phyloP scores from a whole-genome alignment of 2,329 filamentous ascomycete species.

The Paraphoma sp. region DNA sequence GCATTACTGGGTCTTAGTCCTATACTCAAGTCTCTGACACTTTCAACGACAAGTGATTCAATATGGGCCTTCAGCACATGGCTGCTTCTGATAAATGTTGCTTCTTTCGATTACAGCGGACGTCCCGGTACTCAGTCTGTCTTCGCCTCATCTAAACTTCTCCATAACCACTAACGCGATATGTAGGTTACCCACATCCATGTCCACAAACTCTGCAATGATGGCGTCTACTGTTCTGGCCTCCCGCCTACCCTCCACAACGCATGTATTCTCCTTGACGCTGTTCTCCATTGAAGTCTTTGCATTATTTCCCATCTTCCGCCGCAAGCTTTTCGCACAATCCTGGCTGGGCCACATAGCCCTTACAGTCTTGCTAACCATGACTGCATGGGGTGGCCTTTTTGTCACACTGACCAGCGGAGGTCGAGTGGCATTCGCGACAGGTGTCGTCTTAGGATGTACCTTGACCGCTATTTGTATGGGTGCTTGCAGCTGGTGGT shows the following conservation, averaged over 20 bases:
- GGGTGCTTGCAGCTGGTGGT: constrained; percentile 96
- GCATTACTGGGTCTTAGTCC: constrained; percentile 90
- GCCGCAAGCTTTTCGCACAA: constrained; percentile 82
- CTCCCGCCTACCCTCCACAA: constrained; percentile 84
- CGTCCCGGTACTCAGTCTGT: constrained; percentile 61
- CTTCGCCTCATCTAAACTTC: not conserved
- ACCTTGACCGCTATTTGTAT: constrained; percentile 78
- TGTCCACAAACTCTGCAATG: constrained; percentile 93
- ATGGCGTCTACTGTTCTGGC: constrained; percentile 97
- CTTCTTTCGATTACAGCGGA: constrained; percentile 96
- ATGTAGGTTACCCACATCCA: constrained; percentile 70
- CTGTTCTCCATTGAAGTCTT: constrained; percentile 98
- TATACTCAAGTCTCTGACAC: constrained; percentile 95
- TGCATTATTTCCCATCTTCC: constrained; percentile 94
- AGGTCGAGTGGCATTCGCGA: constrained; percentile 64
- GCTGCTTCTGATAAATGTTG: constrained; percentile 93
- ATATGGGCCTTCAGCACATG: constrained; percentile 98
- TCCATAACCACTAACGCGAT: constrained; percentile 14
- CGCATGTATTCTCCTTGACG: constrained; percentile 92
- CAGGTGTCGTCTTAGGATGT: constrained; percentile 79
- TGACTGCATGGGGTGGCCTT: constrained; percentile 80
- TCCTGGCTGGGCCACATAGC: constrained; percentile 82
- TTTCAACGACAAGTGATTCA: constrained; percentile 88
- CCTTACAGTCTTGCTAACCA: constrained; percentile 77
- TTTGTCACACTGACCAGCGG: constrained; percentile 64